Conservation (phyloP, 2,329 filamentous ascomycete species). For the Aspergillus glaucus region DNA sequence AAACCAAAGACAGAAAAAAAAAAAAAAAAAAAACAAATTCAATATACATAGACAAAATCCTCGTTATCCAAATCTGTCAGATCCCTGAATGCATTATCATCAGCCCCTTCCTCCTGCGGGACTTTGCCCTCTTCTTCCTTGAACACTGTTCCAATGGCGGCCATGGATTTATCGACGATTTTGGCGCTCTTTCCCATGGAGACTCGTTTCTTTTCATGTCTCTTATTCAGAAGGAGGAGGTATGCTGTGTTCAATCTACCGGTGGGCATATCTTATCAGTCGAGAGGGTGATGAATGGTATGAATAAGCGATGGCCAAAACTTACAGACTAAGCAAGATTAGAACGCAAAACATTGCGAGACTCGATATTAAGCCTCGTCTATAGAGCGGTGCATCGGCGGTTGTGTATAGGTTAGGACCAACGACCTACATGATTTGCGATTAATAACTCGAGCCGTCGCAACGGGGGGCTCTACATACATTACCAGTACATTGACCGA, state of each 20-base stretch:
- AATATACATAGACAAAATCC: constrained; percentile 58
- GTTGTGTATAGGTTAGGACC: constrained; percentile 60
- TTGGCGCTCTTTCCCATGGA: constrained; percentile 54
- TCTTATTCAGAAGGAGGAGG: constrained; percentile 49
- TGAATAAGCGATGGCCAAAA: neutral
- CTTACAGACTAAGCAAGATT: constrained; percentile 46
- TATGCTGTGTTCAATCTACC: constrained; percentile 37
- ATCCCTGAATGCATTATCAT: constrained; percentile 52
- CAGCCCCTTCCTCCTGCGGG: constrained; percentile 21
- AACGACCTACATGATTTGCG: constrained; percentile 40
- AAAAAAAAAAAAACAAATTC: neutral
- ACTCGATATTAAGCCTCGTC: constrained; percentile 49
- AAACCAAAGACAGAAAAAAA: neutral
- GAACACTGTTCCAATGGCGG: constrained; percentile 28
- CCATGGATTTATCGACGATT: constrained; percentile 56
- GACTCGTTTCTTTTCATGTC: constrained; percentile 50
- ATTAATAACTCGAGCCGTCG: neutral
- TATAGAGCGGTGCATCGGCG: constrained; percentile 53
- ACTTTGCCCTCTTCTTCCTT: constrained; percentile 17
- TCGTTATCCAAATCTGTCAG: constrained; percentile 57
- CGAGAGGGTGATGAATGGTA: neutral
- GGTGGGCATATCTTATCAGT: neutral
- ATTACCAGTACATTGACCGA: constrained; percentile 61
- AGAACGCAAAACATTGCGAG: constrained; percentile 56
- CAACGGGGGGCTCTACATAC: constrained; percentile 15